These are phyloP conservation scores for Capsella bursapastoris DNA, from an alignment of 345 rosid genomes.

Conservation along the genomic window DNA sequence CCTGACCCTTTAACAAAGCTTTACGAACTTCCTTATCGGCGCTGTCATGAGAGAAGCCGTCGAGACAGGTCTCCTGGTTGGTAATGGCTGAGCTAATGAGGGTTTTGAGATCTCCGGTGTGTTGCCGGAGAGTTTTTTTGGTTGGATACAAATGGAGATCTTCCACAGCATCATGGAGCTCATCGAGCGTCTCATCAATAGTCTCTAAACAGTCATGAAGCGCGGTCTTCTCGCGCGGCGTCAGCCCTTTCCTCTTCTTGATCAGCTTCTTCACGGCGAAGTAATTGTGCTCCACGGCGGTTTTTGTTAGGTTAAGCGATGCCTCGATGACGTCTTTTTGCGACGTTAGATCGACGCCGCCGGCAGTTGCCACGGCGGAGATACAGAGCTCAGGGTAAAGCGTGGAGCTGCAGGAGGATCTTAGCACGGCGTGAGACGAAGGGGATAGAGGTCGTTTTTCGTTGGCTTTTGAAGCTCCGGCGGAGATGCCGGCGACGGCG, in stretches of 20 bases:
- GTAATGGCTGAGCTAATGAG: constrained; percentile 87
- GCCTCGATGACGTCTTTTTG: constrained; percentile 60
- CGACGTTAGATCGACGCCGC: constrained; percentile 44
- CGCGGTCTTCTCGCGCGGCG: constrained; percentile 67
- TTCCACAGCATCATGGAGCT: constrained; percentile 57
- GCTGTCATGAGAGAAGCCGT: constrained; percentile 77
- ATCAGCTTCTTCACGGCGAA: constrained; percentile 51
- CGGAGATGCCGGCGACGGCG: constrained; percentile 36
- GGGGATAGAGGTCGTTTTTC: constrained; percentile 39
- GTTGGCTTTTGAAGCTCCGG: constrained; percentile 41
- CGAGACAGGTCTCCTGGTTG: constrained; percentile 86
- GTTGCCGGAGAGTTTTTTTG: constrained; percentile 64
- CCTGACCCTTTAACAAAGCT: constrained; percentile 53
- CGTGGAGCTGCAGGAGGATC: constrained; percentile 66
- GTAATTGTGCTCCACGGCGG: constrained; percentile 56
- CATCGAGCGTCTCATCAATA: constrained; percentile 84
- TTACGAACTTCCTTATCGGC: constrained; percentile 66
- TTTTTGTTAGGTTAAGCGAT: constrained; percentile 57
- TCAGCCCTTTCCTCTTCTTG: constrained; percentile 43
- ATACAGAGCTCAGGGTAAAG: constrained; percentile 70
- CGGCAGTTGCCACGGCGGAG: constrained; percentile 58
- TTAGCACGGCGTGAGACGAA: constrained; percentile 63
- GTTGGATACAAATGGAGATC: constrained; percentile 68
- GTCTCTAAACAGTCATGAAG: constrained; percentile 90
- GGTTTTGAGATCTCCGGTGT: constrained; percentile 84